phyloP scores from a whole-genome alignment of 371 early-diverging fungal species.

The Globomyces sp. region DNA sequence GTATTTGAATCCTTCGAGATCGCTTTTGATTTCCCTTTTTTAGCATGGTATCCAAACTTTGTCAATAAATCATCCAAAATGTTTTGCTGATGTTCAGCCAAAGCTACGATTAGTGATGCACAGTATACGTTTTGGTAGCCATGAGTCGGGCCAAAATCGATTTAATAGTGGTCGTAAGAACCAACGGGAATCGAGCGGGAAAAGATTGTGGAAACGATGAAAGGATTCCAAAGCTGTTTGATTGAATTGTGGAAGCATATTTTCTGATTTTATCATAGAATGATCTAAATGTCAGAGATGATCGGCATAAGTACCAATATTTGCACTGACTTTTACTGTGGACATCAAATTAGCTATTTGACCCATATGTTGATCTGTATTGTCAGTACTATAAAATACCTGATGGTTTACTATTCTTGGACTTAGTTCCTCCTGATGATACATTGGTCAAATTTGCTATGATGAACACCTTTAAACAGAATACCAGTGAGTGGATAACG shows the following conservation, averaged over 20 bases:
- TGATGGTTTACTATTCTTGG: no score
- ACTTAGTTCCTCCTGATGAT: no score
- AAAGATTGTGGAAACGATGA: neutral
- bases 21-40: neutral
- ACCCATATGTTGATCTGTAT: no score
- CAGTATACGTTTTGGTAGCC: slow-evolving; percentile 6
- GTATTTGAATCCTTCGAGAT: neutral
- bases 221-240: slow-evolving; percentile 5
- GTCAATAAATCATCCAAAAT: slow-evolving; percentile 11
- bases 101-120: neutral
- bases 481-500: no score
- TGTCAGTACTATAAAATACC: no score
- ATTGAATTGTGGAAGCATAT: neutral
- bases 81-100: neutral
- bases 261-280: neutral
- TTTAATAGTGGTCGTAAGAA: neutral
- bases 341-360: no score
- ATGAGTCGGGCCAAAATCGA: slow-evolving; percentile 8
- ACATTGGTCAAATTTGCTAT: no score
- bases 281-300: no score
- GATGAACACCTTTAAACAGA: no score
- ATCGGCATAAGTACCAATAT: no score
- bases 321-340: no score
- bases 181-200: neutral
- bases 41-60: neutral